Base-by-base conservation (phyloP, 768 basidiomycete species). In the Strobilomyces echinocephalus region DNA sequence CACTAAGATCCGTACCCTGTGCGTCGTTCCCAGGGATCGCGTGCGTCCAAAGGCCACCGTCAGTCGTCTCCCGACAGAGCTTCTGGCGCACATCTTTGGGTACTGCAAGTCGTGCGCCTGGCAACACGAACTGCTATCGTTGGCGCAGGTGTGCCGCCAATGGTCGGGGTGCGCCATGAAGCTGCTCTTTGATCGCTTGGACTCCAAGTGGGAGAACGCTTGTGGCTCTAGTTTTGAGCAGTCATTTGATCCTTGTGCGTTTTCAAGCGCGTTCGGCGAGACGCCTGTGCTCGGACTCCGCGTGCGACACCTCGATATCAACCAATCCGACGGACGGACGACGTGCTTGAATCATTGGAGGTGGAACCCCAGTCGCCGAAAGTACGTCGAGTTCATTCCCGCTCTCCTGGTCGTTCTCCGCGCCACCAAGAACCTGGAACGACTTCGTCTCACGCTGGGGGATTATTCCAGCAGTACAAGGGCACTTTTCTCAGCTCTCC, bases 111-210 rank as follows among this genome's bases (percentile, higher is more conserved):
- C 26, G 24, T 35, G 34, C 40, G 2, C 15, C 1, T 59, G 56
- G 52, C 35, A 58, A 36, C 12, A 24, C 1, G 40, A 58, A 39
- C 40, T 58, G 3, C 16, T 58, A 2, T 53, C 49, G 5, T 46
- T 42, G 34, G 48, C 55, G 15, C 55, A 57, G 36, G 58, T 53
- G 1, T 59, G 44, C 26, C 44, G 51, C 24, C 16, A 38, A 18
- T 59, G 58, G 57, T 58, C 43, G 8, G 20, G 8, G 1, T 46
- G 39, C 18, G 10, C 42, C 12, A 33, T 58, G 39, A 28, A 7
- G 12, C 5, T 53, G 8, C 28, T 59, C 8, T 48, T 30, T 12
- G 15, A 33, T 24, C 41, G 36, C 15, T 30, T 45, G n/a, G 46
- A 53, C 16, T 2, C 48, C 11, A 15, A 47, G 18, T 45, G 44